phyloP scores from a whole-genome alignment of 306 rosid species.

The Sicyos baderoa region DNA sequence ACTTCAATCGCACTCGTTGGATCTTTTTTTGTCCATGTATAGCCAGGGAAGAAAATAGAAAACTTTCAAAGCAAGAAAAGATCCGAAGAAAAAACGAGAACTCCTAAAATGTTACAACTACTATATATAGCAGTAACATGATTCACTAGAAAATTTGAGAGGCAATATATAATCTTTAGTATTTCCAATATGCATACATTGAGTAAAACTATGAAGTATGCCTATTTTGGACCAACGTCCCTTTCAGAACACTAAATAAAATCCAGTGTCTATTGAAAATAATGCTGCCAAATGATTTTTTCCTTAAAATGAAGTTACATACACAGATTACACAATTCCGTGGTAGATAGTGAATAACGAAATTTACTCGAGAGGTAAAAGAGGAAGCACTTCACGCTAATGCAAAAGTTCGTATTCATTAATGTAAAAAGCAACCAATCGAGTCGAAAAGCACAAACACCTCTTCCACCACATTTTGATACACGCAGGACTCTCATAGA shows the following conservation, averaged over 20 bases:
- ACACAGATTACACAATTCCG: no score
- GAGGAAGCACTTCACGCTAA: no score
- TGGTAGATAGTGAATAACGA: no score
- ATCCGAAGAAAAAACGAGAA: background rate
- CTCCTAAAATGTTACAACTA: background rate
- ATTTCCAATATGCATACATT: background rate
- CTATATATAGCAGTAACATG: background rate
- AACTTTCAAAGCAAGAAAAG: background rate
- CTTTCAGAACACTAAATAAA: background rate
- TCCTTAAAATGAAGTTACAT: background rate
- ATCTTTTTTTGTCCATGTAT: background rate
- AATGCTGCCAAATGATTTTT: constrained; percentile 9
- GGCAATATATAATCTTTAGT: background rate
- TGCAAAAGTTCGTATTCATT: no score
- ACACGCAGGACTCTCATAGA: no score
- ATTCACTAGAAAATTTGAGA: background rate
- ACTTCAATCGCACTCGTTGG: background rate
- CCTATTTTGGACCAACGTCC: background rate
- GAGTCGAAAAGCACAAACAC: no score
- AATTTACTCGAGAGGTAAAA: no score
- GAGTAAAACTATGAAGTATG: background rate
- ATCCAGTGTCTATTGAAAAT: background rate
- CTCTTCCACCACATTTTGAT: no score
- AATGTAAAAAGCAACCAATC: no score
- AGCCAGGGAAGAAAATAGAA: background rate